Base-by-base conservation (phyloP, 257 asterid species). In the Handroanthus guayacan region DNA sequence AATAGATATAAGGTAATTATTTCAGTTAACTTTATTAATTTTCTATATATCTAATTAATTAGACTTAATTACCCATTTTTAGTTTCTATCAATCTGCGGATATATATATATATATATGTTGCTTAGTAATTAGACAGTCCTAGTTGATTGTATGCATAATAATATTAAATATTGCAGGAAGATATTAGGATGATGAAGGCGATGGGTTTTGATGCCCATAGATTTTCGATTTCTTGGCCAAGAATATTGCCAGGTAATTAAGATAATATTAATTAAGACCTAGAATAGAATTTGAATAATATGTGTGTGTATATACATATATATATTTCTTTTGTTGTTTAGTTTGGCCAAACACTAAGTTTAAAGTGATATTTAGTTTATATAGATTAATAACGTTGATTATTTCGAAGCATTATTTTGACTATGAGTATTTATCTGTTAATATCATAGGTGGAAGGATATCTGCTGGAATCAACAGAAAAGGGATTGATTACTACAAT, bases 161-260 rank as follows among this genome's bases (percentile, higher is more conserved):
- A 25, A 25, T 25, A 25, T 25, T 25, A 25, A 2, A 18, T 56
- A 5, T 20, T 56, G 3, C 41, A 67, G 72, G 72, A 67, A 20
- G 72, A 67, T 67, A 47, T 67, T 17, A 17, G 20, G 58, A 10
- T 3, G 57, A 67, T 44, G 72, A 45, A 67, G 38, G 17, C 43
- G 45, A 25, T 25, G 31, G 31, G 31, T 25, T 25, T 25, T 25
- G 31, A 25, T 25, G 31, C 31, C 31, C 1, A 67, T 25, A 67
- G 72, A 3, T 67, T 67, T 20, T 67, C 71, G 7, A 65, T 62
- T 62, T 62, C 68, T 2, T 62, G 68, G 68, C 17, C 68, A 4
- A 62, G 68, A 64, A 38, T 64, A 20, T 44, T 67, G 11, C 72
- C 72, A 7, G 72, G 72, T 64, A 61, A 12, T 16, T 1, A 25